Evolutionary conservation across 1,284 basidiomycete genomes (phyloP), one percentile per base, ranked within the genome.

Genomic region (Fomes fomentarius): DNA sequence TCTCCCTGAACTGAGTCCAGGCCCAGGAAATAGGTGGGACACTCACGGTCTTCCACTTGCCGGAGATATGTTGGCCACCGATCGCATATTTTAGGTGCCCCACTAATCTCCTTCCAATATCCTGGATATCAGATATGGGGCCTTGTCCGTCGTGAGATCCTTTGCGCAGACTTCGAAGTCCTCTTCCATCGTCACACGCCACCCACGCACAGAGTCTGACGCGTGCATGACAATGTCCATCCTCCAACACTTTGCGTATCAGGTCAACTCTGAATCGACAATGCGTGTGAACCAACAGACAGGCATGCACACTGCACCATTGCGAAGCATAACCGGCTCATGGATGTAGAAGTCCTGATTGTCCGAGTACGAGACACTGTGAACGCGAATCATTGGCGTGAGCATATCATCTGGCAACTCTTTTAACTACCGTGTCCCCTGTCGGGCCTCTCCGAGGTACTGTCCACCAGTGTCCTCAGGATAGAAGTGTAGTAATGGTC

Each of bases 351-450:
- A 75, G 52, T 75, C 66, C 5, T 69, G 54, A 0, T n/a, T 45
- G 34, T 1, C 40, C 26, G 19, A 65, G 41, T 5, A n/a, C n/a
- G n/a, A n/a, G n/a, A n/a, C n/a, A n/a, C n/a, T n/a, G n/a, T n/a
- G n/a, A n/a, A n/a, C n/a, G n/a, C 64, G 58, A 4, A 64, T 59
- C 71, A 74, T 74, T 0, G 69, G 71, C 0, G 69, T 67, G 0
- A 62, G 47, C 3, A 61, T 57, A 3, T 60, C 50, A 17, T 48
- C 24, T 1, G 57, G 53, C 1, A 65, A 31, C 35, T 71, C 64
- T 11, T 46, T 14, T 1, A 51, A 66, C 45, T 33, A 46, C 3
- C 33, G 19, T 4, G 30, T 12, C 2, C 31, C 44, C 31, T 75
- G 70, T 19, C 60, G 56, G 7, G 63, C 63, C 39, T 72, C 65